phyloP scores from a whole-genome alignment of 164 flowering plant species.

The Annona squamosa region DNA sequence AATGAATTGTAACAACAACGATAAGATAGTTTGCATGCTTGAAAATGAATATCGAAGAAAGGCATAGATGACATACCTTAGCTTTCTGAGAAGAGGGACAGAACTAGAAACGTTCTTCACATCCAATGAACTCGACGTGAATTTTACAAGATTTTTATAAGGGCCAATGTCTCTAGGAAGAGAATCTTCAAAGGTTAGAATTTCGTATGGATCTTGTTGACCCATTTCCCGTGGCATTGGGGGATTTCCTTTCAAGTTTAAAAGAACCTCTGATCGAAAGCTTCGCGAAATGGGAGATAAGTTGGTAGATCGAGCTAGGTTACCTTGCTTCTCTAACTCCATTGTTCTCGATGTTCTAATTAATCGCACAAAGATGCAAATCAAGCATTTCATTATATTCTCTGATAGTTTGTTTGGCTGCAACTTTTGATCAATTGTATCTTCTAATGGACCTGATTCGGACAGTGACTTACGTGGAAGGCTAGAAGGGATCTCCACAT shows the following conservation, averaged over 20 bases:
- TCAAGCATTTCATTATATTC: constrained; percentile 81
- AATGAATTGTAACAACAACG: too few relatives aligned
- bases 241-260: constrained; percentile 29
- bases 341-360: constrained; percentile 64
- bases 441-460: constrained; percentile 30
- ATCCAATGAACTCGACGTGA: constrained; percentile 67
- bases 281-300: constrained; percentile 51
- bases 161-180: constrained; percentile 91
- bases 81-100: constrained; percentile 50
- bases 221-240: constrained; percentile 50
- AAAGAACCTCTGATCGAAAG: constrained; percentile 44
- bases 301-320: constrained; percentile 34
- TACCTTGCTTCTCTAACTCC: constrained; percentile 67
- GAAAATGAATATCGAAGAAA: too few relatives aligned
- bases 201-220: constrained; percentile 86
- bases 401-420: constrained; percentile 88
- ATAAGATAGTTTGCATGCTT: too few relatives aligned
- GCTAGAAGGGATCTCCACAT: constrained; percentile 22
- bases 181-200: constrained; percentile 67
- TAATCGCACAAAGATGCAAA: constrained; percentile 65
- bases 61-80: constrained; percentile 39
- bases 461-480: constrained; percentile 28
- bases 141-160: constrained; percentile 78
- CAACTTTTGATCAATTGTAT: constrained; percentile 27
- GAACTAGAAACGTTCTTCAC: constrained; percentile 62